A percentile compares a stretch with the other conserved stretches of the same genome.
phyloP scores from a whole-genome alignment of 139 green algal genomes.

The Chlorella vulgaris region DNA sequence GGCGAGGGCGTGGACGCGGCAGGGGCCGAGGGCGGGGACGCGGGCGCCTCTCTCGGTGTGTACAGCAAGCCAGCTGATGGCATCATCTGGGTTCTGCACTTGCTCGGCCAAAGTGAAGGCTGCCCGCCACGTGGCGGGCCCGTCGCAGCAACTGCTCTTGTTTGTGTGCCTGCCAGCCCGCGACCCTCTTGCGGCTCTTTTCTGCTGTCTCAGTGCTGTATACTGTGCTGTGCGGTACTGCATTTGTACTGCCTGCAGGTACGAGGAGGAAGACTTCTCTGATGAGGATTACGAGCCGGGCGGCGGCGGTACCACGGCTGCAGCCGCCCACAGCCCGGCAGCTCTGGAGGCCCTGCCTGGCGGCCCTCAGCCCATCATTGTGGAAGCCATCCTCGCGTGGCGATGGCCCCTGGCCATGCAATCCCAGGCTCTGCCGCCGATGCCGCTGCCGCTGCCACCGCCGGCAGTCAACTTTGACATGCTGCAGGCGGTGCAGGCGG shows the following conservation, averaged over 20 bases:
- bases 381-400: slow-evolving; percentile 81
- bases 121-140: too few species aligned
- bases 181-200: too few species aligned
- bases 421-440: neutral
- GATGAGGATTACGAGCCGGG: slow-evolving; percentile 56
- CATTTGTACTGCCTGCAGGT: slow-evolving; percentile 9
- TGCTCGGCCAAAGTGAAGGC: too few species aligned
- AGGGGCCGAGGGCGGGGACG: slow-evolving; percentile 34
- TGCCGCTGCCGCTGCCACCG: neutral
- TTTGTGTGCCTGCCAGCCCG: too few species aligned
- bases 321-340: slow-evolving; percentile 21
- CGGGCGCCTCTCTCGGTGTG: slow-evolving; percentile 35
- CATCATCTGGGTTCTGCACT: too few species aligned
- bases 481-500: neutral
- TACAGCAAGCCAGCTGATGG: too few species aligned
- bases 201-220: too few species aligned
- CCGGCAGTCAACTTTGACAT: neutral
- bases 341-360: slow-evolving; percentile 1
- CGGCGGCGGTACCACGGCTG: slow-evolving; percentile 13
- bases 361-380: slow-evolving; percentile 37
- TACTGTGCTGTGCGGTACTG: too few species aligned
- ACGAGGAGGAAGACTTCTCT: slow-evolving; percentile 55
- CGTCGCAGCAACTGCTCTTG: too few species aligned
- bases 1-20: slow-evolving; percentile 30
- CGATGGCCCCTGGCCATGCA: slow-evolving; percentile 43